Percentiles rank a stretch among this genome's conserved stretches.
phyloP scores from a whole-genome alignment of 371 early-diverging fungal genomes.

The Smittium mucronatum region DNA sequence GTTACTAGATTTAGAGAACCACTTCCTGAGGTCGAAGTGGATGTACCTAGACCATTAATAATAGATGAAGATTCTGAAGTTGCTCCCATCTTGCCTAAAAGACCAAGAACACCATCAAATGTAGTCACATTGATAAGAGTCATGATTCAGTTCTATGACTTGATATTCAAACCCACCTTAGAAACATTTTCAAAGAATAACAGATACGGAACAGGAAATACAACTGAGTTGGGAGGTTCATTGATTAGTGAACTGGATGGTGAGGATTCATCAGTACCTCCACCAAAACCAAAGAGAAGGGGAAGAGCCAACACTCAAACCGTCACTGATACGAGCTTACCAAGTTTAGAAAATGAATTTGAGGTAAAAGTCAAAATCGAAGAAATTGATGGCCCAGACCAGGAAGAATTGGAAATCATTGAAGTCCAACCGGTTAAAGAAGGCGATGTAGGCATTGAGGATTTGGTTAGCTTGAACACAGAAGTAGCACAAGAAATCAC shows the following conservation, averaged over 20 bases:
- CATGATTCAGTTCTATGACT: conserved; percentile 32
- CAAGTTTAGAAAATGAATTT: neutral
- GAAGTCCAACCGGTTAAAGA: no score
- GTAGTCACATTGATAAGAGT: conserved; percentile 28
- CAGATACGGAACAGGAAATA: conserved; percentile 14
- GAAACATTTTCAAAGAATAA: conserved; percentile 24
- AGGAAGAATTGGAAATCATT: neutral
- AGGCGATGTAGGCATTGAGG: neutral
- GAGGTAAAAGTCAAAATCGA: neutral
- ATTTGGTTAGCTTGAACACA: neutral
- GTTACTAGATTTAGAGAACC: conserved; percentile 24
- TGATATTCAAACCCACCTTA: conserved; percentile 28
- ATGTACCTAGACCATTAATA: neutral
- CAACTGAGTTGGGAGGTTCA: neutral
- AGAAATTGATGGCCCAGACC: neutral
- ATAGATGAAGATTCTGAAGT: neutral
- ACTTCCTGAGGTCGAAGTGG: neutral
- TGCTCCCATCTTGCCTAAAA: neutral
- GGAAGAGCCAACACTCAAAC: neutral
- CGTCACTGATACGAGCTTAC: neutral
- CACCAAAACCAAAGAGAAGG: conserved; percentile 4
- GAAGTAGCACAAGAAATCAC: neutral
- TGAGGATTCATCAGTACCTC: neutral
- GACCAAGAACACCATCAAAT: conserved; percentile 20
- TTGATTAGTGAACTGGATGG: neutral